These are phyloP conservation scores for Diaporthe vexans DNA, from an alignment of 2,329 filamentous ascomycete genomes.

Conservation along the genomic window DNA sequence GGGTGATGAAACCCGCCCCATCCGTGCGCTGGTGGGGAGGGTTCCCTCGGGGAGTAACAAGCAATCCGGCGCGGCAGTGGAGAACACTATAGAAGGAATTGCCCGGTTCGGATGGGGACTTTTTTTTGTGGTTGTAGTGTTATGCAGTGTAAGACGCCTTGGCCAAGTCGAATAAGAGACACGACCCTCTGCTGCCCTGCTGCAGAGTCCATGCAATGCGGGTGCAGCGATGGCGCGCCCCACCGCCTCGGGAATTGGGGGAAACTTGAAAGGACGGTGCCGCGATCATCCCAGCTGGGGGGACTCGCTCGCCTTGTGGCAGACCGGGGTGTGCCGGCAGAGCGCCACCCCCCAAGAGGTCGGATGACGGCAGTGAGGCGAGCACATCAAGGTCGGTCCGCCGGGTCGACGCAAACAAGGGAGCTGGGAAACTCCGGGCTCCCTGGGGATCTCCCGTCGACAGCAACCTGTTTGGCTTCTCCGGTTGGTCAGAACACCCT, in stretches of 20 bases:
- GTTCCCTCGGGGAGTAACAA: neutral
- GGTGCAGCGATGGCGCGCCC: constrained; percentile 8
- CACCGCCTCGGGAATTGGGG: constrained; percentile 16
- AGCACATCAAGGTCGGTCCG: neutral
- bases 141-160: neutral
- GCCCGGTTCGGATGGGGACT: constrained; percentile 19
- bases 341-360: neutral
- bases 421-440: constrained; percentile 19
- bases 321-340: constrained; percentile 17
- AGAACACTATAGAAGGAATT: neutral
- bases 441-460: neutral
- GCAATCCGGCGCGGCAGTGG: neutral
- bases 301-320: constrained; percentile 19
- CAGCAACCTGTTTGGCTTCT: neutral
- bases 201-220: neutral
- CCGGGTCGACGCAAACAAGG: neutral
- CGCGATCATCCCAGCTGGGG: constrained; percentile 8
- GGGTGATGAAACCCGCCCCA: constrained; percentile 21
- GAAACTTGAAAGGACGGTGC: neutral
- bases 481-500: neutral
- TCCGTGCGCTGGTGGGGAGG: constrained; percentile 11
- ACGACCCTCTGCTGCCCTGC: constrained; percentile 11
- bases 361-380: constrained; percentile 34
- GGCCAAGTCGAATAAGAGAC: neutral
- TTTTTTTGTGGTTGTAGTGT: neutral